Evolutionary conservation across 2,329 filamentous ascomycete species (phyloP).

Genomic region (Fusarium zealandicum): DNA sequence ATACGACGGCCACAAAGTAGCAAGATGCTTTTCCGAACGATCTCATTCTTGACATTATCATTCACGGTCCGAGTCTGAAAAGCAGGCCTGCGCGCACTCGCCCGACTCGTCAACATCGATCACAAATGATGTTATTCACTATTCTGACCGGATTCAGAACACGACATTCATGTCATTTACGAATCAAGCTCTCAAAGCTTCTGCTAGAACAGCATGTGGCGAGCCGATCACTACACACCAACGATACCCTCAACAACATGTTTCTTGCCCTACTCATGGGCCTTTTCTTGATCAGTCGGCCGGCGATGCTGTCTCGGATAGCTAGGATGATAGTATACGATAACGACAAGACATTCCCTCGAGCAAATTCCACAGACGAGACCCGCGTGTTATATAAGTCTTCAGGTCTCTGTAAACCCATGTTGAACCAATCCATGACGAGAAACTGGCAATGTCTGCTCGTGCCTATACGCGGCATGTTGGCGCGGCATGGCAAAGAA

Average conservation of each 20-base stretch:
- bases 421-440: not conserved
- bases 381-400: not conserved
- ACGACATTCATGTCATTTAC: not conserved
- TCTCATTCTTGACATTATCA: not conserved
- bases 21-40: not conserved
- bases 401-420: not conserved
- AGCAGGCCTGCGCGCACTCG: not conserved
- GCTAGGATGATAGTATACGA: not conserved
- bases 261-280: not conserved
- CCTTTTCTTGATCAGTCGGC: not conserved
- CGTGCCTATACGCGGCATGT: not conserved
- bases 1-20: conserved; percentile 4
- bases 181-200: not conserved
- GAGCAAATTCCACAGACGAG: not conserved
- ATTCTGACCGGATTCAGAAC: conserved; percentile 3
- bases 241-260: conserved; percentile 13
- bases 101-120: not conserved
- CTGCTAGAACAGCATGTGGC: not conserved
- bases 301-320: not conserved
- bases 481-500: conserved; percentile 17
- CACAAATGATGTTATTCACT: not conserved
- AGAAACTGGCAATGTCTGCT: not conserved
- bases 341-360: not conserved
- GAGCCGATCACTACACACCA: not conserved
- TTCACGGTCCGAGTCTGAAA: not conserved